Evolutionary conservation across 768 basidiomycete species (phyloP).

Genomic region (Mycena sanguinolenta): DNA sequence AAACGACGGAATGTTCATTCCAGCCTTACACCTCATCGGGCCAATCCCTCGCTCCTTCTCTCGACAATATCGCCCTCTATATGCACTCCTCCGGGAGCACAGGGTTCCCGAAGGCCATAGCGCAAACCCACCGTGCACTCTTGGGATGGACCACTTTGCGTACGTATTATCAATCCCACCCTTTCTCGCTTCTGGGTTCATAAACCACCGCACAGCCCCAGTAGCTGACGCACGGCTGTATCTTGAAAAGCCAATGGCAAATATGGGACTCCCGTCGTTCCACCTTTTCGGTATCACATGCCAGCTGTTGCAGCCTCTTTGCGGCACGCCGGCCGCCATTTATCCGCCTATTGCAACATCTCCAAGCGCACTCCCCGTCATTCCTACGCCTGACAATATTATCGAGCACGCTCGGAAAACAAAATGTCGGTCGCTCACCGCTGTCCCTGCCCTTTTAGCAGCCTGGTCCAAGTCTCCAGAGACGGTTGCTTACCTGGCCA

Average conservation of each 20-base stretch:
- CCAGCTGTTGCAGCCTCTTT: constrained; percentile 45
- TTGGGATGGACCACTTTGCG: constrained; percentile 44
- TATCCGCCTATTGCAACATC: constrained; percentile 45
- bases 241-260: constrained; percentile 30
- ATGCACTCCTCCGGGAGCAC: constrained; percentile 59
- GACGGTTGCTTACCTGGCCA: constrained; percentile 42
- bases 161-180: constrained; percentile 20
- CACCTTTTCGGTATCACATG: constrained; percentile 46
- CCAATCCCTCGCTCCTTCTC: too few relatives aligned
- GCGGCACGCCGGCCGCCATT: constrained; percentile 36
- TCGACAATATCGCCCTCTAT: constrained; percentile 41
- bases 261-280: constrained; percentile 50
- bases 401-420: constrained; percentile 43
- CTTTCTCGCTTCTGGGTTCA: too few relatives aligned
- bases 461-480: constrained; percentile 44
- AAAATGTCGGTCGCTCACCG: constrained; percentile 40
- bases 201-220: constrained; percentile 14
- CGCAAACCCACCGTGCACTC: constrained; percentile 40
- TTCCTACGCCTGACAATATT: constrained; percentile 52
- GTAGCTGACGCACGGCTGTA: constrained; percentile 32
- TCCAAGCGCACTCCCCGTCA: constrained; percentile 42
- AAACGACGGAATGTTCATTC: too few relatives aligned
- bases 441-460: constrained; percentile 48
- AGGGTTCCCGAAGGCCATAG: constrained; percentile 53
- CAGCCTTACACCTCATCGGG: too few relatives aligned